A percentile compares a stretch with the other conserved stretches of the same genome.
These are phyloP conservation scores for Kodamaea arcana DNA, from an alignment of 1,139 yeast species.

Conservation along the genomic window DNA sequence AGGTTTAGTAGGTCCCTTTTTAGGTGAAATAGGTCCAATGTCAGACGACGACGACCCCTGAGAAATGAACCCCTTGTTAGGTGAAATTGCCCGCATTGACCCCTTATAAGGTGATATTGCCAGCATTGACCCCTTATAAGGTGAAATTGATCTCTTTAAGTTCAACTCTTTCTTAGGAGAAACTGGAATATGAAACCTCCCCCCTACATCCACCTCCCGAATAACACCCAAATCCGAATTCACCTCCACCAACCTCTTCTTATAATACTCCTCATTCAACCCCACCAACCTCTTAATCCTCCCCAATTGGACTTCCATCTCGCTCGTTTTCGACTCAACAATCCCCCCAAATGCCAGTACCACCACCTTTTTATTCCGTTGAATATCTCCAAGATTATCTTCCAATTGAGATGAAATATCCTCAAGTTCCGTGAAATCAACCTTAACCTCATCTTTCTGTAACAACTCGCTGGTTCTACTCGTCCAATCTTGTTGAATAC, in stretches of 20 bases:
- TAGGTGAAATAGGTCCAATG: too few relatives aligned
- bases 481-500: neutral
- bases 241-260: constrained; percentile 7
- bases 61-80: too few relatives aligned
- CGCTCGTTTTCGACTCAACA: constrained; percentile 1
- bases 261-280: constrained; percentile 7
- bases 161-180: too few relatives aligned
- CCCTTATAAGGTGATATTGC: too few relatives aligned
- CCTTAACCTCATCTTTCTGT: neutral
- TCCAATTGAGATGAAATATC: neutral
- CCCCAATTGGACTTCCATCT: constrained; percentile 6
- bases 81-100: too few relatives aligned
- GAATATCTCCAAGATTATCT: constrained; percentile 7
- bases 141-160: too few relatives aligned
- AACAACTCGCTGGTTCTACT: neutral
- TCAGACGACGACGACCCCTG: too few relatives aligned
- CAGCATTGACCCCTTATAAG: neutral
- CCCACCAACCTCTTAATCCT: constrained; percentile 8
- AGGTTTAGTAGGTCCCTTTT: too few relatives aligned
- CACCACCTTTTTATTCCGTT: constrained; percentile 3
- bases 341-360: constrained; percentile 4
- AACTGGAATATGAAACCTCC: too few relatives aligned
- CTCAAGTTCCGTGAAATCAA: neutral
- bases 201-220: constrained; percentile 12
- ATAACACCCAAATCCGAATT: constrained; percentile 11